Base-by-base conservation (phyloP, 2,329 filamentous ascomycete species). In the Rutstroemia sp. region DNA sequence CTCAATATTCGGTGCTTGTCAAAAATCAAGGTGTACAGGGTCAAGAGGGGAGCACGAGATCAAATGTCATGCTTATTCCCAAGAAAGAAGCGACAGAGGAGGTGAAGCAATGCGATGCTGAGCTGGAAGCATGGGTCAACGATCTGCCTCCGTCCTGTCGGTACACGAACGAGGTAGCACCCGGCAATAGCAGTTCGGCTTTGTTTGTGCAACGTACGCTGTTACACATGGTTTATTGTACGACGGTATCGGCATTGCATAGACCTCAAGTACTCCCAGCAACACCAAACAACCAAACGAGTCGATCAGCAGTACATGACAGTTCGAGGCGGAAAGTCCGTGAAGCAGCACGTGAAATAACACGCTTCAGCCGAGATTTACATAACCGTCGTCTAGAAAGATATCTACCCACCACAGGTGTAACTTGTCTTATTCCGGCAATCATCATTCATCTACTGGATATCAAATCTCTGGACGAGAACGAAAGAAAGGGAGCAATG, bases 371-470 rank as follows among this genome's bases (percentile, higher is more conserved):
- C 1, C 82, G 87, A 48, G 85, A 90, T 62, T 77, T 96, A 46
- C 86, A 90, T 68, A 77, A 79, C 38, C 75, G 86, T 48, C 81
- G 86, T 49, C 78, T 96, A 12, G 90, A 92, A 60, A 82, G 80
- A 57, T 95, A 84, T 66, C 80, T 96, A 8, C 91, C 92, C 1
- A 96, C 91, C 0, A 92, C 90, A 0, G 91, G 91, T 41, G 91
- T 96, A 9, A 96, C 92, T 0, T 90, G 95, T 42, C 84, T 96
- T 5, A 80, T 96, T 1, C 92, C 92, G 0, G 91, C 92, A 19
- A 92, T 96, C 74, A 95, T 96, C 64, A 95, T 95, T 55, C 92
- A 96, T 68, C 80, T 96, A 18, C 80, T 96, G 7, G 90, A 96
- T 70, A 92, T 96, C 79, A 95, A 95, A 70, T 90, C 89, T 37